phyloP scores from a whole-genome alignment of 345 rosid genomes.

The Eucalyptus pauciflora region DNA sequence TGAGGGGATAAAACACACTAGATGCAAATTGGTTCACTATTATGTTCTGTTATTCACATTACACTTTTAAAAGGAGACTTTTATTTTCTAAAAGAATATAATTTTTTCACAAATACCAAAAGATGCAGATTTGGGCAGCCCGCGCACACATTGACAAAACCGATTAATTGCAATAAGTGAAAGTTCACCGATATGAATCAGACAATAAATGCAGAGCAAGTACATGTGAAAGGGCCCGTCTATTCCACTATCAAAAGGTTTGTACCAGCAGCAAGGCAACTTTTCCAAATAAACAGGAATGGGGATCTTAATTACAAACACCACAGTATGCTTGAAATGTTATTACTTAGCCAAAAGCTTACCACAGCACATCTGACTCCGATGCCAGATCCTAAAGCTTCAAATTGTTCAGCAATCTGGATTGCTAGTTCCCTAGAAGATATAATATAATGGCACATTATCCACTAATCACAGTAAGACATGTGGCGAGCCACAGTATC shows the following conservation, averaged over 20 bases:
- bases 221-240: neutral
- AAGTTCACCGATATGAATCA: neutral
- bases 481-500: neutral
- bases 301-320: neutral
- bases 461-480: neutral
- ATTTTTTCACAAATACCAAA: neutral
- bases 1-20: neutral
- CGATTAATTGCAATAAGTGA: neutral
- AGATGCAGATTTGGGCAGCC: neutral
- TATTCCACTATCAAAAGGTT: neutral
- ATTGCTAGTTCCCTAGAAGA: slow-evolving; percentile 83
- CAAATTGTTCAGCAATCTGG: slow-evolving; percentile 95
- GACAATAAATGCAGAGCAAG: neutral
- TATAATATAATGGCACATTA: neutral
- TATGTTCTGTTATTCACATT: neutral
- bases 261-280: neutral
- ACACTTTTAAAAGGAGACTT: neutral
- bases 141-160: neutral
- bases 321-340: neutral
- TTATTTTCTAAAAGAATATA: neutral
- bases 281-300: neutral
- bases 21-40: neutral
- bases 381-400: slow-evolving; percentile 78
- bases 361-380: slow-evolving; percentile 85
- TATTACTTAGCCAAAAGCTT: slow-evolving; percentile 3